Conservation (phyloP, 2,329 filamentous ascomycete genomes). For the Fusarium temperatum region DNA sequence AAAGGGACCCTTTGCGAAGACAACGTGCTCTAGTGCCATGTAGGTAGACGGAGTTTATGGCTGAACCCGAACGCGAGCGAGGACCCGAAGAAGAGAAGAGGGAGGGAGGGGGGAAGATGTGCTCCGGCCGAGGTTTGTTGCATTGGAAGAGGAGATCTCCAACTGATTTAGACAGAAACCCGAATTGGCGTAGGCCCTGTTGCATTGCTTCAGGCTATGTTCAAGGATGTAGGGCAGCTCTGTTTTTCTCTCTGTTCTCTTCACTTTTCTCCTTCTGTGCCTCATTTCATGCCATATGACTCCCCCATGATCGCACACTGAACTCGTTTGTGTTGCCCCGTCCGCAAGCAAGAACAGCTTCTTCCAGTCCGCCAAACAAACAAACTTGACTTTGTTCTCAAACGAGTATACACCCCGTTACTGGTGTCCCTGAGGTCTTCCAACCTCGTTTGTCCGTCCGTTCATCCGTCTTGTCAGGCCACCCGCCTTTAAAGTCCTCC, state of each 20-base stretch:
- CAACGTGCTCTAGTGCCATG: background rate
- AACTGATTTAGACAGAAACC: background rate
- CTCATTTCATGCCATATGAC: background rate
- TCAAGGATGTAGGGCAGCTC: background rate
- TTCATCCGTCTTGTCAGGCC: background rate
- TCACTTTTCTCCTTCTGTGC: background rate
- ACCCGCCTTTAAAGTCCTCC: too few relatives aligned
- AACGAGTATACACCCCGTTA: background rate
- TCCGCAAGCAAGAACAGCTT: background rate
- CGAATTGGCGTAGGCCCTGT: background rate
- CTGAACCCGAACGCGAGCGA: slow-evolving; percentile 22
- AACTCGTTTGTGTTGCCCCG: background rate
- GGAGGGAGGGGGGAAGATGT: slow-evolving; percentile 14
- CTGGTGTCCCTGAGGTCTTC: background rate
- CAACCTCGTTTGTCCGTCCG: background rate
- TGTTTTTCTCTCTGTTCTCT: background rate
- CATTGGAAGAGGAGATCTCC: slow-evolving; percentile 14
- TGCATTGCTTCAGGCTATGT: slow-evolving; percentile 11
- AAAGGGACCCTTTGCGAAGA: slow-evolving; percentile 13
- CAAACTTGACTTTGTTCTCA: background rate
- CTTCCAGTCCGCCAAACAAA: background rate
- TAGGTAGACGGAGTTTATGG: slow-evolving; percentile 1
- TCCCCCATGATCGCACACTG: background rate
- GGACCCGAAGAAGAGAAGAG: slow-evolving; percentile 2
- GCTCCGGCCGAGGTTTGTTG: slow-evolving; percentile 21